Evolutionary conservation across 768 basidiomycete species (phyloP).

Genomic region (Amyloporia xantha): DNA sequence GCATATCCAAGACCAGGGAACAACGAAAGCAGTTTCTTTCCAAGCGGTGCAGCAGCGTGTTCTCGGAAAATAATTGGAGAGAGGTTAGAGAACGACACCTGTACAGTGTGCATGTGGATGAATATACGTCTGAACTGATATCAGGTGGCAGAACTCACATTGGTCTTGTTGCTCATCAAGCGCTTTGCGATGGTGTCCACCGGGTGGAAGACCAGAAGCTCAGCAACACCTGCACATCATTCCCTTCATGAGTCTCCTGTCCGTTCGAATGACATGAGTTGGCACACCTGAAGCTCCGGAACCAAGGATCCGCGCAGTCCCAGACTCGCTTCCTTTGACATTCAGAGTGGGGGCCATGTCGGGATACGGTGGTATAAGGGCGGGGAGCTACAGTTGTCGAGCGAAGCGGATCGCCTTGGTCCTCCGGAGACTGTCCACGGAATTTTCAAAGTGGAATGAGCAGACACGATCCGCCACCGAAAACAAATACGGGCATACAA

Average conservation of each 20-base stretch:
- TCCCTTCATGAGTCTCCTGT: background rate
- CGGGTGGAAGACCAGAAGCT: conserved; percentile 85
- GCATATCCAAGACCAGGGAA: conserved; percentile 98
- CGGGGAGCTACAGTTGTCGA: conserved; percentile 1
- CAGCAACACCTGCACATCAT: conserved; percentile 71
- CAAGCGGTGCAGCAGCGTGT: conserved; percentile 59
- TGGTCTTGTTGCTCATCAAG: conserved; percentile 94
- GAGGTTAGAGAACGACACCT: conserved; percentile 61
- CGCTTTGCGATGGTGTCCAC: conserved; percentile 98
- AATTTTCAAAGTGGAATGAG: background rate
- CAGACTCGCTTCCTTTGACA: conserved; percentile 69
- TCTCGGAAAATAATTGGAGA: conserved; percentile 86
- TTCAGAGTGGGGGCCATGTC: conserved; percentile 43
- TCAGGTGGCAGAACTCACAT: conserved; percentile 35
- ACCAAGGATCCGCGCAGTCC: conserved; percentile 82
- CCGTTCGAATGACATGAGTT: background rate
- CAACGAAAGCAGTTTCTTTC: conserved; percentile 75
- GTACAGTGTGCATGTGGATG: background rate
- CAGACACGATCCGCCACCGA: conserved; percentile 9
- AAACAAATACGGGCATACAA: conserved; percentile 7
- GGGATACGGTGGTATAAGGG: conserved; percentile 2
- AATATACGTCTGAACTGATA: background rate
- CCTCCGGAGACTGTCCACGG: background rate
- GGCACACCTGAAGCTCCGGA: conserved; percentile 81
- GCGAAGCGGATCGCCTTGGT: background rate